A percentile compares a stretch with the other conserved stretches of the same genome.
phyloP scores from a whole-genome alignment of 2,329 filamentous ascomycete species.

The Fusarium fracticaudum region DNA sequence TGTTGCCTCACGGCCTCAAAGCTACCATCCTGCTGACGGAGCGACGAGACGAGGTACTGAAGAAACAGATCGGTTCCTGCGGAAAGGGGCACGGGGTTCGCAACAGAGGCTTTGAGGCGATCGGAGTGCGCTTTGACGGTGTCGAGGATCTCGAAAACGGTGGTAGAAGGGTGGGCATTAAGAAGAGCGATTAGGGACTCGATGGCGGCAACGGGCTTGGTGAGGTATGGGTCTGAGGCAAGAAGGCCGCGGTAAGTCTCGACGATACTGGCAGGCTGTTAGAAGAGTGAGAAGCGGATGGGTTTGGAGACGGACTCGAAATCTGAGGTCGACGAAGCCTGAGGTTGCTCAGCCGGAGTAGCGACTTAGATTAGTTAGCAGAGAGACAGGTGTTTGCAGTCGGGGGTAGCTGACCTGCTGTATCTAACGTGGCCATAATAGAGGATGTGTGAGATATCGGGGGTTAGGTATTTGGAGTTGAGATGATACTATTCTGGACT shows the following conservation, averaged over 20 bases:
- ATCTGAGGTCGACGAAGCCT: constrained; percentile 29
- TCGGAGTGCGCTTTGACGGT: constrained; percentile 81
- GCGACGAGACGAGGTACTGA: constrained; percentile 85
- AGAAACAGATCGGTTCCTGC: constrained; percentile 97
- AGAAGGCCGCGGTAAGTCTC: constrained; percentile 64
- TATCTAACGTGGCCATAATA: constrained; percentile 34
- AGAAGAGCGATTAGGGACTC: constrained; percentile 90
- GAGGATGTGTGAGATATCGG: neutral
- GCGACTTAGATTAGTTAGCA: constrained; percentile 6
- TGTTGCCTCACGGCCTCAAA: constrained; percentile 88
- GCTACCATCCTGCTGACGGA: constrained; percentile 63
- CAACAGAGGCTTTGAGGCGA: constrained; percentile 79
- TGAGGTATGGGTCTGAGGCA: constrained; percentile 79
- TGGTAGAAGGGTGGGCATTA: constrained; percentile 79
- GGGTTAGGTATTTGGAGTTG: neutral
- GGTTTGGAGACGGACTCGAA: constrained; percentile 41
- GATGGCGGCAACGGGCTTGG: constrained; percentile 95
- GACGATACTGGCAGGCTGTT: constrained; percentile 58
- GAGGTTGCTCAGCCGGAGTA: constrained; percentile 33
- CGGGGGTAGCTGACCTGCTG: constrained; percentile 9
- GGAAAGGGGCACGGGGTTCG: constrained; percentile 90
- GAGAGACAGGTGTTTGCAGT: neutral
- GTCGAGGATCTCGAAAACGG: constrained; percentile 93
- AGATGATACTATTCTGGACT: constrained; percentile 37
- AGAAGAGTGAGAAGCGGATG: neutral